Evolutionary conservation across 2,329 filamentous ascomycete genomes (phyloP).

Genomic region (Ophiognomonia clavigignenti-juglandacearum): DNA sequence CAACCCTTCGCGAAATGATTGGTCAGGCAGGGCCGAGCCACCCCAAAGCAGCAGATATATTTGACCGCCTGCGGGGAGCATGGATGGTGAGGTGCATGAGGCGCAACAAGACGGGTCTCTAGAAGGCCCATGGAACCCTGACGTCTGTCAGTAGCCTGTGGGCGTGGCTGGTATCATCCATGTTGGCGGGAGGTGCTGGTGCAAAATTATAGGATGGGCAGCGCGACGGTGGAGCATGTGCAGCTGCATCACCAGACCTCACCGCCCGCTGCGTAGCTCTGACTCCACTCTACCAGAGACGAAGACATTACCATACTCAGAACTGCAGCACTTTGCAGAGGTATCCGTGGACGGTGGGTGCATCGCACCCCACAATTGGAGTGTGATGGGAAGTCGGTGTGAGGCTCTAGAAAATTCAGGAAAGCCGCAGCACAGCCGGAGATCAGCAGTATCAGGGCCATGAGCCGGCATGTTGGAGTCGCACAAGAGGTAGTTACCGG

Average conservation of each 20-base stretch:
- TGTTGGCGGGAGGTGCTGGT: background rate
- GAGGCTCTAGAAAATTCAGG: background rate
- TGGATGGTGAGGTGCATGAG: constrained; percentile 3
- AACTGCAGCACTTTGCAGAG: background rate
- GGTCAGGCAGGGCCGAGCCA: background rate
- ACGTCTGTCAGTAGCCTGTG: background rate
- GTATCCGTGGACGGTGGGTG: background rate
- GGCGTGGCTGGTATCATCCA: background rate
- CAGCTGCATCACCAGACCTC: background rate
- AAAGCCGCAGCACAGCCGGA: background rate
- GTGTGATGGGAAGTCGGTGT: constrained; percentile 4
- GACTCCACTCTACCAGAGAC: background rate
- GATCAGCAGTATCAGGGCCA: constrained; percentile 6
- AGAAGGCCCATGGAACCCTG: background rate
- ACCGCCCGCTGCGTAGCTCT: background rate
- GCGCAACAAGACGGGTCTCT: constrained; percentile 1
- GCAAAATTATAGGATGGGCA: background rate
- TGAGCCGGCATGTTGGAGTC: constrained; percentile 7
- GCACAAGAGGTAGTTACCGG: constrained; percentile 5
- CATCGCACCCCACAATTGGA: background rate
- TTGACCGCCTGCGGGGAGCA: constrained; percentile 2
- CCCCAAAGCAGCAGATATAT: constrained; percentile 5
- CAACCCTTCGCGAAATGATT: constrained; percentile 9
- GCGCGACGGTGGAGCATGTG: background rate
- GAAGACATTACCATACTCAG: background rate